Conservation (phyloP, 2,329 filamentous ascomycete genomes). For the Sphaerulina populicola region DNA sequence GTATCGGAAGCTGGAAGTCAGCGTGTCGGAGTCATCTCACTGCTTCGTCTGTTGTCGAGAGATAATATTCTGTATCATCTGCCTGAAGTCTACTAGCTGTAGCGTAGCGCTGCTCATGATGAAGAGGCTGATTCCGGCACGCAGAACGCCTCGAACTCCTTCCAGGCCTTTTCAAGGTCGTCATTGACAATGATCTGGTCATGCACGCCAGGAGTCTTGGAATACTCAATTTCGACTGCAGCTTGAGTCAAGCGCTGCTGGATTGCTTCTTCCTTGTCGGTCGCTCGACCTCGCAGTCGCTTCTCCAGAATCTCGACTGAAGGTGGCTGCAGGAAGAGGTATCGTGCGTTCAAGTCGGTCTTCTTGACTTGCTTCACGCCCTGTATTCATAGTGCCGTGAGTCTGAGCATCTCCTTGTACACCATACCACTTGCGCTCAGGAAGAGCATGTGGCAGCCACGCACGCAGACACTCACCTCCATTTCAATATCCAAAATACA, state of each 20-base stretch:
- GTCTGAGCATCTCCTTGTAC: neutral
- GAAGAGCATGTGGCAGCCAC: slow-evolving; percentile 14
- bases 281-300: slow-evolving; percentile 64
- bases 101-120: neutral
- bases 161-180: slow-evolving; percentile 51
- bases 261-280: slow-evolving; percentile 67
- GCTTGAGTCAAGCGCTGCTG: slow-evolving; percentile 63
- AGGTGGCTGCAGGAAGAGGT: slow-evolving; percentile 77
- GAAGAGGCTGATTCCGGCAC: slow-evolving; percentile 21
- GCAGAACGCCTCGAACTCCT: slow-evolving; percentile 38
- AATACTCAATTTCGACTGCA: slow-evolving; percentile 63
- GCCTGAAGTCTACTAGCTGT: neutral
- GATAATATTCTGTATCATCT: neutral
- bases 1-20: no score
- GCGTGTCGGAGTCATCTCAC: no score
- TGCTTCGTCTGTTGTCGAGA: no score
- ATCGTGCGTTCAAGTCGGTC: slow-evolving; percentile 65
- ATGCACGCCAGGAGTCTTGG: slow-evolving; percentile 57
- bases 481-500: slow-evolving; percentile 94
- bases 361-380: slow-evolving; percentile 89
- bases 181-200: slow-evolving; percentile 61
- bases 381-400: slow-evolving; percentile 30
- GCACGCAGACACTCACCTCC: slow-evolving; percentile 57
- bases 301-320: slow-evolving; percentile 64
- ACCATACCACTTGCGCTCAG: no score